phyloP scores from a whole-genome alignment of 2,329 filamentous ascomycete genomes.

The Mariannaea elegans region DNA sequence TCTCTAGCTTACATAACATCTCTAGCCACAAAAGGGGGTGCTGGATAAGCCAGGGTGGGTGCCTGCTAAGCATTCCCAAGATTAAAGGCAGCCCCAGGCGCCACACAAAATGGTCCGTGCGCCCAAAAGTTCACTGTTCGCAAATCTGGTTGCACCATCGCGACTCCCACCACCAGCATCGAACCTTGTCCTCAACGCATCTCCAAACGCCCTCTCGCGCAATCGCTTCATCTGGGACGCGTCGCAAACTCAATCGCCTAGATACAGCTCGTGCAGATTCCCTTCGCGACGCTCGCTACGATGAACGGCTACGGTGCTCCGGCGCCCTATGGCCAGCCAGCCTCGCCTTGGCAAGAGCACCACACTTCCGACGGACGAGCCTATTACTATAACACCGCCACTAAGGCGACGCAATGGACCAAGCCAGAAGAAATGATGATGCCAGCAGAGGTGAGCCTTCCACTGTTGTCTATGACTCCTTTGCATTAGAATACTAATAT shows the following conservation, averaged over 20 bases:
- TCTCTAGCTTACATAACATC: no score
- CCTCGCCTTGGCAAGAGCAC: constrained; percentile 80
- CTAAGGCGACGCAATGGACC: constrained; percentile 91
- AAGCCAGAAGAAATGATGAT: constrained; percentile 93
- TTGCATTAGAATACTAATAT: constrained; percentile 21
- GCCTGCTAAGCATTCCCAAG: no score
- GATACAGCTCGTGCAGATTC: neutral
- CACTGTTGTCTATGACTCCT: neutral
- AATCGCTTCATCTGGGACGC: constrained; percentile 2
- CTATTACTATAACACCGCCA: constrained; percentile 91
- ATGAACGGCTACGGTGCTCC: constrained; percentile 68
- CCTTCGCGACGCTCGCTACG: constrained; percentile 3
- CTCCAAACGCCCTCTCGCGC: constrained; percentile 7
- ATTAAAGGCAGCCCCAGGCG: constrained; percentile 4
- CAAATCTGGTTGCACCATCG: constrained; percentile 21
- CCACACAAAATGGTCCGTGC: constrained; percentile 32
- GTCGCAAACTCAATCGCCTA: constrained; percentile 13
- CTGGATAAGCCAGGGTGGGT: no score
- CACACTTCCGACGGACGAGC: constrained; percentile 81
- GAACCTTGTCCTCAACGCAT: constrained; percentile 14
- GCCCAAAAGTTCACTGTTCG: constrained; percentile 35
- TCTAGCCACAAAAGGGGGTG: no score
- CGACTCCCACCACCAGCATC: constrained; percentile 20
- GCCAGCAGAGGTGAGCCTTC: constrained; percentile 72
- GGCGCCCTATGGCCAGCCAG: constrained; percentile 58